phyloP scores from a whole-genome alignment of 192 early-diverging fungal genomes.

The Mortierella hygrophila region DNA sequence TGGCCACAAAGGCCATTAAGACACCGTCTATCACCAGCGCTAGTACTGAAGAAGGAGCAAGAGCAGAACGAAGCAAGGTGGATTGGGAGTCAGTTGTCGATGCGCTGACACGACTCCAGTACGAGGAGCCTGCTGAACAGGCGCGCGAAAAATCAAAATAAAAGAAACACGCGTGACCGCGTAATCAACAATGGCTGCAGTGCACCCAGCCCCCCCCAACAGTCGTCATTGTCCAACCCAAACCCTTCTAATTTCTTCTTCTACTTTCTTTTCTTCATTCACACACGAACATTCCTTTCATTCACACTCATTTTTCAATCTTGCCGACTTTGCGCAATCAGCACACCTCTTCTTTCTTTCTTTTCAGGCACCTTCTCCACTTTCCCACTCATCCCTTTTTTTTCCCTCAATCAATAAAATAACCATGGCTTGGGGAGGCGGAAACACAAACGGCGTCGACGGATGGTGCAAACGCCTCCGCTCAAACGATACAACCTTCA shows the following conservation, averaged over 20 bases:
- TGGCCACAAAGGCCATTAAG: not conserved
- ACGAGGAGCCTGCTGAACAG: not conserved
- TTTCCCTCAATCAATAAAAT: not conserved
- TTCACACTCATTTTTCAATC: not conserved
- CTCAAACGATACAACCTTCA: constrained; percentile 60
- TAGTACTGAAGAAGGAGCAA: not conserved
- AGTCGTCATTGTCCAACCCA: not conserved
- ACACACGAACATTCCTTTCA: not conserved
- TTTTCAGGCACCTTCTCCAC: constrained; percentile 7
- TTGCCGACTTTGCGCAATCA: not conserved
- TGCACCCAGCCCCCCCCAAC: not conserved
- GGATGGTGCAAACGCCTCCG: constrained; percentile 63
- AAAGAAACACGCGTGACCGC: not conserved
- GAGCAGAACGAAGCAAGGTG: not conserved
- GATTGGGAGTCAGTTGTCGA: not conserved
- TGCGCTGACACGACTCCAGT: not conserved
- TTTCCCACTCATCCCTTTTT: constrained; percentile 13
- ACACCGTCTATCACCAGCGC: not conserved
- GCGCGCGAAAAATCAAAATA: constrained; percentile 2
- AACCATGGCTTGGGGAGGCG: constrained; percentile 67
- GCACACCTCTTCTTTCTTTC: not conserved
- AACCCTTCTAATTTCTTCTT: not conserved
- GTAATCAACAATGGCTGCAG: not conserved
- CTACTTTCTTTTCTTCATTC: not conserved
- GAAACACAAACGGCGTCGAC: constrained; percentile 60